Evolutionary conservation across 495 filamentous ascomycete genomes (phyloP).

Genomic region (Penicillium cataractarum): DNA sequence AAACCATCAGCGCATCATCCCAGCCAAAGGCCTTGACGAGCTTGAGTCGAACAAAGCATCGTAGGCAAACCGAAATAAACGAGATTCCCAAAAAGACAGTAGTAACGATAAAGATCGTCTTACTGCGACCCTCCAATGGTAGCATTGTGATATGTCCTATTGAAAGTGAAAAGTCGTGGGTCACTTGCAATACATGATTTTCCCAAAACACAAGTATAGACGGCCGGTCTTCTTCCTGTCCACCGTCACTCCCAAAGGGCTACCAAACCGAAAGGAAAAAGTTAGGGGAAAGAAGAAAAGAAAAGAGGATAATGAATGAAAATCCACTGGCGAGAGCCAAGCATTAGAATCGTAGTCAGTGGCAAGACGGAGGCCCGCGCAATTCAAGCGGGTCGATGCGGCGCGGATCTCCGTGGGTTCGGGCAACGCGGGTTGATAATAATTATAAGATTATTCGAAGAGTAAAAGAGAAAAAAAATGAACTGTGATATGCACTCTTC

Average conservation of each 20-base stretch:
- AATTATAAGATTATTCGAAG: not conserved
- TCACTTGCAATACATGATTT: constrained; percentile 24
- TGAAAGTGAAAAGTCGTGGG: constrained; percentile 6
- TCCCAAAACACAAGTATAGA: constrained; percentile 9
- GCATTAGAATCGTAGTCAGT: constrained; percentile 18
- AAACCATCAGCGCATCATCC: constrained; percentile 49
- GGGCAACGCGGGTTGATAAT: not conserved
- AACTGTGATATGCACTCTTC: not conserved
- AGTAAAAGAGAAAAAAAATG: not conserved
- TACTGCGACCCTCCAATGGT: constrained; percentile 41
- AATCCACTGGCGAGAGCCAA: constrained; percentile 16
- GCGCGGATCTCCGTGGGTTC: constrained; percentile 17
- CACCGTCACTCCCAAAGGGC: not conserved
- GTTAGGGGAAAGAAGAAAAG: constrained; percentile 2
- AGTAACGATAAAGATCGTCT: constrained; percentile 44
- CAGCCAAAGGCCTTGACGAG: constrained; percentile 48
- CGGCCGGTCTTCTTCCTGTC: constrained; percentile 2
- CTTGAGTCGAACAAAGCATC: constrained; percentile 46
- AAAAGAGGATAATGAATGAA: constrained; percentile 8
- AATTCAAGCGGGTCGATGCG: constrained; percentile 4
- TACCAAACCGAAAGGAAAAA: not conserved
- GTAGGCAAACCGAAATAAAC: constrained; percentile 41
- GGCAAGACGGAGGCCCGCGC: constrained; percentile 21
- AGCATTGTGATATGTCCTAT: constrained; percentile 37
- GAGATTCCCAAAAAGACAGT: constrained; percentile 43